Evolutionary conservation across 441 rosid species (phyloP), one percentile per base, ranked within the genome.

Genomic region (Sinapis alba): DNA sequence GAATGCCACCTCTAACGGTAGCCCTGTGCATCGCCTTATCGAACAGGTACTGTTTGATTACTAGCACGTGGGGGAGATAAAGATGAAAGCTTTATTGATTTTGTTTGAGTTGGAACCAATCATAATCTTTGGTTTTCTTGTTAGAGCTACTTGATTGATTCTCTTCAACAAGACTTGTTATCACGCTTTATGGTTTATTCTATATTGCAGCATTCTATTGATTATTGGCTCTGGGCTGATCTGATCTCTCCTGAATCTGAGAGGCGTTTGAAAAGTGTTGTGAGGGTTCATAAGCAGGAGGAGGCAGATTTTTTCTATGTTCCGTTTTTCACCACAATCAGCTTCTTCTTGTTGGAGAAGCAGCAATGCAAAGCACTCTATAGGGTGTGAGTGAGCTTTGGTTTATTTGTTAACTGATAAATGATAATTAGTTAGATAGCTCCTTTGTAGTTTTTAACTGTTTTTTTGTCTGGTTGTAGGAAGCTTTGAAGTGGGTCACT

Each of bases 191-290:
- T 57, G 72, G 20, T 64, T 51, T 47, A 20, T 62, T 68, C 0
- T 18, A 9, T 21, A 18, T 56, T 76, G 86, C 92, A 93, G 98
- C 99, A 96, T 78, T 96, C 98, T 2, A 38, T 91, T 51, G 99
- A 93, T 82, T 96, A 90, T 69, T 96, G 99, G 98, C 88, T 93
- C n/a, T 91, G 99, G 98, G 93, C 85, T 62, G 98, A 93, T 85
- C 75, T 93, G 78, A 87, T 90, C 57, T 87, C 94, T 26, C 97
- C 92, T 2, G 86, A 87, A 57, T 86, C 91, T 0, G 92, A 91
- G 61, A 86, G 99, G 84, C 86, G 82, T 47, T 77, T 90, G 86
- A 90, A 88, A 76, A 91, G 83, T 80, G 97, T 93, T 0, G 89
- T 87, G 38, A 86, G 97, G 79, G 97, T 93, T 43, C 62, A 78